Conservation (phyloP, 2,329 filamentous ascomycete species). For the Diaporthe sp. region DNA sequence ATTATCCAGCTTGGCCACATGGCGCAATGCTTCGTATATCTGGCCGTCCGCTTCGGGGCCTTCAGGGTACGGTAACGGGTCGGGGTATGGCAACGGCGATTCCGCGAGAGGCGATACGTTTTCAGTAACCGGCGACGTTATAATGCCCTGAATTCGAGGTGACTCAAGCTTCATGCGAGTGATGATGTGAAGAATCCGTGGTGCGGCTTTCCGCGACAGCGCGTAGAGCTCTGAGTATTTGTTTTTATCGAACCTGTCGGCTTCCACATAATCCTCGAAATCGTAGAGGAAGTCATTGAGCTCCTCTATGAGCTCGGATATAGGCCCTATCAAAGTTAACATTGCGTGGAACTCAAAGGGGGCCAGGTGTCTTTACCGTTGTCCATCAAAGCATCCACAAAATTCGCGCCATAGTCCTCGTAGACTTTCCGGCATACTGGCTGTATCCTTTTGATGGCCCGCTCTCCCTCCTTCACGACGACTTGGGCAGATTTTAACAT, state of each 20-base stretch:
- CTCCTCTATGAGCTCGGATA: constrained; percentile 58
- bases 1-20: background rate
- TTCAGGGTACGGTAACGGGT: constrained; percentile 2
- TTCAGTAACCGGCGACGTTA: background rate
- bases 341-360: constrained; percentile 5
- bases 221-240: constrained; percentile 61
- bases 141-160: constrained; percentile 32
- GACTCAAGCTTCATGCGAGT: constrained; percentile 63
- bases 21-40: constrained; percentile 11
- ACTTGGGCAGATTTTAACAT: constrained; percentile 58
- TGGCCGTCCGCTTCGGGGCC: background rate
- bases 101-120: constrained; percentile 3
- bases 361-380: constrained; percentile 54
- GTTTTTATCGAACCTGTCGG: constrained; percentile 60
- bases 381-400: constrained; percentile 63
- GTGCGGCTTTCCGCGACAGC: constrained; percentile 58
- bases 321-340: constrained; percentile 52
- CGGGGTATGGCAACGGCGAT: background rate
- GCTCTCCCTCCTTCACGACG: constrained; percentile 50
- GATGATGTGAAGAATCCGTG: constrained; percentile 60
- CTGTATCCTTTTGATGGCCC: constrained; percentile 57
- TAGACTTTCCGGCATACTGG: constrained; percentile 60
- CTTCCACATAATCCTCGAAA: constrained; percentile 65
- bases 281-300: constrained; percentile 65
- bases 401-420: constrained; percentile 60